Evolutionary conservation across 2,329 filamentous ascomycete genomes (phyloP), one percentile per base, ranked within the genome.

Genomic region (Colletotrichum cordylinicola): DNA sequence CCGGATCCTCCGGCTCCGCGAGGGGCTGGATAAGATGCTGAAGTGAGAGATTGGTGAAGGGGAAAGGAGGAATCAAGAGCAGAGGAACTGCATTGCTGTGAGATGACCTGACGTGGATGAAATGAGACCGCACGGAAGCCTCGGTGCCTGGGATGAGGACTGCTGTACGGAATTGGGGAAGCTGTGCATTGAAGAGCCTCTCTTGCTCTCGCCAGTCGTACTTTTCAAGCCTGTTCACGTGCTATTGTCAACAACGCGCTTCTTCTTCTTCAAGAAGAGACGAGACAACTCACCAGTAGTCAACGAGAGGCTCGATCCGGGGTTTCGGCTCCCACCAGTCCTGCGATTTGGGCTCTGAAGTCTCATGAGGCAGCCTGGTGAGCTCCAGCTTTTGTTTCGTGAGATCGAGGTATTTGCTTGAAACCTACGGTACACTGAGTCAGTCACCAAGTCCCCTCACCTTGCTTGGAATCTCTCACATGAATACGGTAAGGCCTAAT

Each of bases 311-410:
- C 82, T 94, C 93, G 69, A 94, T 85, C 60, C 89, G 87, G 33
- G 87, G 83, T 80, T 94, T 94, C 2, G 91, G 90, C 75, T 91
- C 88, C 84, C 89, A 90, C 89, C 89, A 91, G 77, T 88, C 86
- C 60, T 85, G 83, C 37, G 87, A 87, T 73, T 85, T 87, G 3
- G 88, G 85, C 10, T 88, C 81, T 9, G 86, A 83, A 4, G 87
- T 80, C 78, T 93, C 91, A 79, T 91, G 90, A 55, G 93, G 93
- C 35, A 94, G 83, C 74, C 93, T 87, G 27, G 92, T 92, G 61
- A 94, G 86, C 80, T 94, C 91, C 12, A 94, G 87, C 82, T 94
- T 95, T 81, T 91, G 90, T 80, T 86, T 89, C 8, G 93, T 94
- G 75, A 94, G 86, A 61, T 93, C 90, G 2, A 94, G 87, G 82